These are phyloP conservation scores for Diophrys appendiculata DNA, from an alignment of 73 alveolate genomes.

Conservation along the genomic window DNA sequence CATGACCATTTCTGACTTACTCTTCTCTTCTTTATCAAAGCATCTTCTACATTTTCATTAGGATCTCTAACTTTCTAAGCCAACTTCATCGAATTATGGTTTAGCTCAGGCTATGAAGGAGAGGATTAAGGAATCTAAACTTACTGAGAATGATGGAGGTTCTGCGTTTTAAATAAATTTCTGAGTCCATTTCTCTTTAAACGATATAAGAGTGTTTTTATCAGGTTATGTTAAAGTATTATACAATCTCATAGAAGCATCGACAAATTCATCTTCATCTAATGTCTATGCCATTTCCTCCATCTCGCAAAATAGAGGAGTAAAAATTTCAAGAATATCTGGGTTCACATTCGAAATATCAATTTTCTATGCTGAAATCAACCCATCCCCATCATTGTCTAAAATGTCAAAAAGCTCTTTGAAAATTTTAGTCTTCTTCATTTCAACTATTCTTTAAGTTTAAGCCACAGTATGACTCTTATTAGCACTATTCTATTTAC, in stretches of 20 bases:
- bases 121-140: neutral
- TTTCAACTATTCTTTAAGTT: too few species aligned
- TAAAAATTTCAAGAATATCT: constrained; percentile 7
- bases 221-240: constrained; percentile 16
- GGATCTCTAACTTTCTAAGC: constrained; percentile 34
- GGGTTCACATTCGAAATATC: constrained; percentile 14
- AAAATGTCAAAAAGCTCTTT: constrained; percentile 7
- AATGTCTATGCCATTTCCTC: constrained; percentile 29
- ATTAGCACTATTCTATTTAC: too few species aligned
- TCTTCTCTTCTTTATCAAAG: neutral
- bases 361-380: constrained; percentile 25
- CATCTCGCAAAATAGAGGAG: constrained; percentile 33
- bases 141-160: too few species aligned
- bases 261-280: constrained; percentile 22
- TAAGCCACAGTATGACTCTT: too few species aligned
- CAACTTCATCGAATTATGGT: constrained; percentile 45
- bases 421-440: too few species aligned
- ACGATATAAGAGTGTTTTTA: constrained; percentile 2
- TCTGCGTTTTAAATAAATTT: too few species aligned
- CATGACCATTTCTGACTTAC: neutral
- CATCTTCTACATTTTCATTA: neutral
- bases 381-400: constrained; percentile 26
- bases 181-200: constrained; percentile 5
- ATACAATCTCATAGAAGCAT: constrained; percentile 21
- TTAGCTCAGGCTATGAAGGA: constrained; percentile 44